Base-by-base conservation (phyloP, 139 green algal genomes). In the Ulvella scutata region DNA sequence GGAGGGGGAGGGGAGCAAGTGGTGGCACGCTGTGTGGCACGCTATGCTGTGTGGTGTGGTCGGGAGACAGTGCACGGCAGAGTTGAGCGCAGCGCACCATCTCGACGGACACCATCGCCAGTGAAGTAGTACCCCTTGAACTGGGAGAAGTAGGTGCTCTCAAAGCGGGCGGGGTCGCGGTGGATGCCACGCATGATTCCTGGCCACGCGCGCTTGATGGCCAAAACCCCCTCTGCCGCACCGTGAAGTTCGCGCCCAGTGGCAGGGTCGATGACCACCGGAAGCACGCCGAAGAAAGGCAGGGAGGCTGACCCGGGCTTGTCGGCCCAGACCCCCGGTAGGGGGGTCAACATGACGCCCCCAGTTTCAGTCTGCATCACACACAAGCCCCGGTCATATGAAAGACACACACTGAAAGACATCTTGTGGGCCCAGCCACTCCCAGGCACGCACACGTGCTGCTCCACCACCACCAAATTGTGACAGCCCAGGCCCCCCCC, bases 311-410 rank as follows among this genome's bases (percentile, higher is more conserved):
- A 90, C 43, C 93, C 93, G 1, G 94, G 90, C 82, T 96, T 97
- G 43, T 87, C 62, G 20, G 81, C 62, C 77, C 80, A 93, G 21
- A 86, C 89, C 20, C 87, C 88, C 0, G 93, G 90, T 72, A 99
- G 80, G 7, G 90, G 88, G 2, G 87, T 86, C 73, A 98, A 92
- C 91, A 98, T 92, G 81, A 93, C 86, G 0, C 73, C 82, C 7
- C 89, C 93, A 23, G 93, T 97, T 87, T 97, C 94, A 10, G 92
- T 98, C 87, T 97, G 92, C 92, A n/a, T n/a, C n/a, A n/a, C n/a
- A n/a, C n/a, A n/a, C n/a, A n/a, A n/a, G n/a, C n/a, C n/a, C n/a
- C n/a, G n/a, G n/a, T n/a, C n/a, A n/a, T n/a, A n/a, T n/a, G n/a
- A n/a, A n/a, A n/a, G n/a, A n/a, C n/a, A n/a, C n/a, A n/a, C n/a